Percentiles rank a stretch among this genome's conserved stretches.
These are phyloP conservation scores for Aspergillus diversus DNA, from an alignment of 495 filamentous ascomycete genomes.

Conservation along the genomic window DNA sequence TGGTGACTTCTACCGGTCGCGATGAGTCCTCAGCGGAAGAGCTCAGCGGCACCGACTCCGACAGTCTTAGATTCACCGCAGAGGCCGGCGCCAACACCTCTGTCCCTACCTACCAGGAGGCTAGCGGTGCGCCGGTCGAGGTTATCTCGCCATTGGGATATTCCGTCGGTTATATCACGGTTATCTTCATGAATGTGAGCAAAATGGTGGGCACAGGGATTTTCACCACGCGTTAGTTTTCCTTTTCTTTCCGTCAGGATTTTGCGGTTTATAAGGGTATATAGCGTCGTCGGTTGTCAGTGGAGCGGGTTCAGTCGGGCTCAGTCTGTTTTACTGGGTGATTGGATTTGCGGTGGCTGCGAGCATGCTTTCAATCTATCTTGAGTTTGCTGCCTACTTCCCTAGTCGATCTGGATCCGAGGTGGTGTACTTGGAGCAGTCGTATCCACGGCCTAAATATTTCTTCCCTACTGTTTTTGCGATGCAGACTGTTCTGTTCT, in stretches of 20 bases:
- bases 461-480: constrained; percentile 66
- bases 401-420: constrained; percentile 67
- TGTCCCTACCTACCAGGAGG: constrained; percentile 62
- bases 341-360: constrained; percentile 59
- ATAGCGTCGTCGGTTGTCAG: constrained; percentile 58
- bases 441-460: constrained; percentile 62
- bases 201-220: constrained; percentile 71
- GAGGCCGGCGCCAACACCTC: constrained; percentile 61
- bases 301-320: constrained; percentile 61
- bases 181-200: constrained; percentile 64
- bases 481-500: constrained; percentile 60
- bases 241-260: neutral
- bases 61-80: constrained; percentile 52
- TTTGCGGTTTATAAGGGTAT: constrained; percentile 9
- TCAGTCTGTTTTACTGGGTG: constrained; percentile 63
- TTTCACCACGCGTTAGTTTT: constrained; percentile 61
- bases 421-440: constrained; percentile 69
- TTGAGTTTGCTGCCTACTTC: constrained; percentile 65
- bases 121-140: constrained; percentile 65
- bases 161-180: constrained; percentile 56
- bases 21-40: neutral
- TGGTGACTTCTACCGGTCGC: neutral
- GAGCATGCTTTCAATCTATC: constrained; percentile 56
- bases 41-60: constrained; percentile 30
- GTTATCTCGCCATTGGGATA: constrained; percentile 61